These are phyloP conservation scores for Yamadazyma spencermartinsiae DNA, from an alignment of 1,139 yeast species.

Conservation along the genomic window DNA sequence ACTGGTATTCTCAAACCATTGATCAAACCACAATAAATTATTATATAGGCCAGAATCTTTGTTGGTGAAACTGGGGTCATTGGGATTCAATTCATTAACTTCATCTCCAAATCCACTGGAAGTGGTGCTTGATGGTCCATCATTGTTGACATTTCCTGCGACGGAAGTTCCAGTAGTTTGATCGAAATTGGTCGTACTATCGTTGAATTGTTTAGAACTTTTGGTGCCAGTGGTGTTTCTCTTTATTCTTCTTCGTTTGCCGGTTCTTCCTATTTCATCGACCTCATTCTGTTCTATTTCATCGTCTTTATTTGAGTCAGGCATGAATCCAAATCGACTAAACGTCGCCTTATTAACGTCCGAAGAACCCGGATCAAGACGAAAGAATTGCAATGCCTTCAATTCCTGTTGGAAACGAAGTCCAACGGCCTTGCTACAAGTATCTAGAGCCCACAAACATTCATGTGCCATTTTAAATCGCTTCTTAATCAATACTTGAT, in stretches of 20 bases:
- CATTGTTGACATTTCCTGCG: conserved; percentile 1
- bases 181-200: not conserved
- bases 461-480: conserved; percentile 62
- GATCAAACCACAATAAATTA: conserved; percentile 59
- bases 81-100: conserved; percentile 7
- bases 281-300: conserved; percentile 5
- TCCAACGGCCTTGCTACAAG: conserved; percentile 52
- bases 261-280: conserved; percentile 20
- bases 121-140: not conserved
- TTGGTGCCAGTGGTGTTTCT: too few species aligned
- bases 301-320: too few species aligned
- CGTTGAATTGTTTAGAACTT: not conserved
- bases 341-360: conserved; percentile 54
- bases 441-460: conserved; percentile 63
- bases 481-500: conserved; percentile 37
- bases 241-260: conserved; percentile 8
- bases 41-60: conserved; percentile 9
- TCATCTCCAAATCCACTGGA: too few species aligned
- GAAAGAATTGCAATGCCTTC: conserved; percentile 37
- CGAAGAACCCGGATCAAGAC: conserved; percentile 59
- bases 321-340: conserved; percentile 40
- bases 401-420: conserved; percentile 47
- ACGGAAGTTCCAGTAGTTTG: too few species aligned
- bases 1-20: conserved; percentile 38
- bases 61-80: conserved; percentile 11